A percentile compares a stretch with the other conserved stretches of the same genome.
These are phyloP conservation scores for Plasmodium inui DNA, from an alignment of 169 alveolate species.

Conservation along the genomic window DNA sequence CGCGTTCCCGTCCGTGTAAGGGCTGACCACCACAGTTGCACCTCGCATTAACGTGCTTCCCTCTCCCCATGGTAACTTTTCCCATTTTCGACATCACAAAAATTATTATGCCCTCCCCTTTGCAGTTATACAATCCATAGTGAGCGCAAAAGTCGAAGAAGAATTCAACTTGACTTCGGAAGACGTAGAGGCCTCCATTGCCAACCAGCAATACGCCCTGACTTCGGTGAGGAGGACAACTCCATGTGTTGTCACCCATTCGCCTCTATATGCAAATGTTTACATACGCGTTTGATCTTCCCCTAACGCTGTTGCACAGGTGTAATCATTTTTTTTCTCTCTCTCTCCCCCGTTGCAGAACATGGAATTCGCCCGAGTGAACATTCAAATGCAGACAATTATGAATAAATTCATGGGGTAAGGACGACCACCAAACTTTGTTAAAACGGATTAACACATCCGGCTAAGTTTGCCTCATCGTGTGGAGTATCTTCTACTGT, in stretches of 20 bases:
- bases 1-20: not conserved
- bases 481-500: not conserved
- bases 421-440: not conserved
- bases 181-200: slow-evolving; percentile 87
- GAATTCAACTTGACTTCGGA: slow-evolving; percentile 86
- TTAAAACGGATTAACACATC: not conserved
- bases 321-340: not conserved
- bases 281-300: not conserved
- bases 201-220: slow-evolving; percentile 82
- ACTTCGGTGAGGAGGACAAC: slow-evolving; percentile 62
- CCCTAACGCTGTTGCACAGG: not conserved
- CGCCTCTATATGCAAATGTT: not conserved
- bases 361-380: slow-evolving; percentile 81
- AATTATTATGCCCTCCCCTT: not conserved
- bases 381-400: slow-evolving; percentile 85
- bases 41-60: not conserved
- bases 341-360: slow-evolving; percentile 8
- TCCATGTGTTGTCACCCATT: not conserved
- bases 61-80: not conserved
- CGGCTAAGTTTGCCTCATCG: not conserved
- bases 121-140: slow-evolving; percentile 85
- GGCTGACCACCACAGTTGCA: not conserved
- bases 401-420: slow-evolving; percentile 86
- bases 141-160: slow-evolving; percentile 89
- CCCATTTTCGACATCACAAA: not conserved